Conservation (phyloP, 768 basidiomycete species). For the Leucocoprinus birnbaumii region DNA sequence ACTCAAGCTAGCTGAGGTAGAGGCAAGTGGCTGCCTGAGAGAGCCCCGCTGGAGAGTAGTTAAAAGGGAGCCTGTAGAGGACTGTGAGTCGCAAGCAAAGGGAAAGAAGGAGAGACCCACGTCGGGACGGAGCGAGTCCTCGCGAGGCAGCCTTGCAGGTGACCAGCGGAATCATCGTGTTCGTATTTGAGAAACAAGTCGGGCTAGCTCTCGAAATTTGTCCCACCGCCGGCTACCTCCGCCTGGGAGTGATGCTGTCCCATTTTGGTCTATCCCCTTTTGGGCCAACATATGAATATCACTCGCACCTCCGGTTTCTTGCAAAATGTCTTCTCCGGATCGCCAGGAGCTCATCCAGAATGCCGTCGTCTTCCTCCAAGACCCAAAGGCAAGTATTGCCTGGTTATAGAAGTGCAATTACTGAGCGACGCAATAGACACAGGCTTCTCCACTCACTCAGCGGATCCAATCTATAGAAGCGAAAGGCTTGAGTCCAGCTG, state of each 20-base stretch:
- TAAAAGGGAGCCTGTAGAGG: conserved; percentile 29
- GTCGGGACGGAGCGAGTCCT: conserved; percentile 41
- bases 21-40: conserved; percentile 23
- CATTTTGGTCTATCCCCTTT: conserved; percentile 17
- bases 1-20: conserved; percentile 26
- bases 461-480: conserved; percentile 93
- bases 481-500: conserved; percentile 79
- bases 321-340: conserved; percentile 47
- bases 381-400: conserved; percentile 58
- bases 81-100: conserved; percentile 1
- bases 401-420: neutral
- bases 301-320: conserved; percentile 13
- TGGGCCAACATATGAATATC: conserved; percentile 16
- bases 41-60: conserved; percentile 35
- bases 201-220: conserved; percentile 21
- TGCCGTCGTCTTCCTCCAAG: conserved; percentile 83
- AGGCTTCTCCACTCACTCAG: conserved; percentile 76
- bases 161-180: conserved; percentile 50
- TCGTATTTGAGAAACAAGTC: conserved; percentile 16
- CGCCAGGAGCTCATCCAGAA: conserved; percentile 74
- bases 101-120: conserved; percentile 25
- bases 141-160: conserved; percentile 48
- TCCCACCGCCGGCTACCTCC: conserved; percentile 20
- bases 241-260: conserved; percentile 8
- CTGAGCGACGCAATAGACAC: conserved; percentile 44